phyloP scores from a whole-genome alignment of 352 stramenopile genomes.

The Thalassiosira pacifica region DNA sequence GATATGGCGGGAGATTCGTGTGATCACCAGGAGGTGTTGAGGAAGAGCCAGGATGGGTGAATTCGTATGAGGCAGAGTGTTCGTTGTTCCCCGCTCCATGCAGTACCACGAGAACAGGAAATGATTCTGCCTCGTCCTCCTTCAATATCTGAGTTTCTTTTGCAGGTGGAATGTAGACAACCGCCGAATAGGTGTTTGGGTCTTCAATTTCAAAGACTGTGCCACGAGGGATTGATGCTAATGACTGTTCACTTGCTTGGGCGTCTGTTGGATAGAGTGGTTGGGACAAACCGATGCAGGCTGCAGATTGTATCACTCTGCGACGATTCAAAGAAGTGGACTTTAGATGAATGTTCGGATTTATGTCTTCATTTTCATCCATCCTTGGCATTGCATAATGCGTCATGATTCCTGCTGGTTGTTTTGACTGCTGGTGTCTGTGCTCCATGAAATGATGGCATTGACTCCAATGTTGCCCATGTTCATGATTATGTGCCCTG shows the following conservation, averaged over 20 bases:
- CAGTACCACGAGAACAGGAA: constrained; percentile 80
- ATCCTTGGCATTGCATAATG: neutral
- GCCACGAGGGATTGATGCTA: constrained; percentile 19
- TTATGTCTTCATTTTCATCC: neutral
- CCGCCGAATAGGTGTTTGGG: constrained; percentile 73
- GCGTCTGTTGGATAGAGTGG: constrained; percentile 13
- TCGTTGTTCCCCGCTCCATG: constrained; percentile 83
- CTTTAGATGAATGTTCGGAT: neutral
- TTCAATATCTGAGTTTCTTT: constrained; percentile 24
- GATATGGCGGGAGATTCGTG: constrained; percentile 74
- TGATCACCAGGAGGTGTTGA: constrained; percentile 73
- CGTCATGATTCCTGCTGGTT: neutral
- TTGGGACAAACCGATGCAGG: neutral
- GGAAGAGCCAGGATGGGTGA: constrained; percentile 36
- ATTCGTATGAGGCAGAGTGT: constrained; percentile 64
- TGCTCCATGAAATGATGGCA: constrained; percentile 7
- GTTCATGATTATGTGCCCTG: neutral
- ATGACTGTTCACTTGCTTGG: constrained; percentile 14
- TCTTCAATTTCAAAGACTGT: constrained; percentile 70
- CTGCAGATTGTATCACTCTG: constrained; percentile 13
- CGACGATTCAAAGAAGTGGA: constrained; percentile 22
- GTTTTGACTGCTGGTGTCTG: neutral
- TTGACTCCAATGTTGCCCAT: neutral
- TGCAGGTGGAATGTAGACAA: constrained; percentile 66
- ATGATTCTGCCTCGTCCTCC: constrained; percentile 29